phyloP scores from a whole-genome alignment of 306 rosid species.

The Fragaria vesca region DNA sequence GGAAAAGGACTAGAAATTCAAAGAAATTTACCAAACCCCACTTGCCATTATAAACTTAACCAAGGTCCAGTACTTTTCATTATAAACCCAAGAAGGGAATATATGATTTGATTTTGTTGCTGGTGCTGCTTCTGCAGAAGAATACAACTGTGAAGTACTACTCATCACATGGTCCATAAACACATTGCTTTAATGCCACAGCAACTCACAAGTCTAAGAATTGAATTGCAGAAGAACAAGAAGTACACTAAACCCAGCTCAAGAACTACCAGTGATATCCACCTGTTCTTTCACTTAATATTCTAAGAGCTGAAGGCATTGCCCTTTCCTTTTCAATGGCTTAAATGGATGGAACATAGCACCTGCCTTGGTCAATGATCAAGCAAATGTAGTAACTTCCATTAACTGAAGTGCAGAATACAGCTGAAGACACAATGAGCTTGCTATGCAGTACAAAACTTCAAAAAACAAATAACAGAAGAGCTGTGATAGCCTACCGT shows the following conservation, averaged over 20 bases:
- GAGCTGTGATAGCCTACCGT: neutral
- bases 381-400: neutral
- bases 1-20: constrained; percentile 7
- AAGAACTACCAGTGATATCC: neutral
- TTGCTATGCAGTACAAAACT: neutral
- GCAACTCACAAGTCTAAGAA: neutral
- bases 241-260: neutral
- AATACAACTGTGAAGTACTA: neutral
- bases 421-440: neutral
- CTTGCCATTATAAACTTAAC: constrained; percentile 2
- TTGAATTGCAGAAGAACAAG: neutral
- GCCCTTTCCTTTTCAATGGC: neutral
- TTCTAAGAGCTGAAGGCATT: neutral
- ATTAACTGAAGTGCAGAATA: neutral
- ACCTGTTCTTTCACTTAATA: neutral
- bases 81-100: neutral
- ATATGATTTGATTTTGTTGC: constrained; percentile 16
- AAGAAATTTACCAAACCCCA: neutral
- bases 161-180: constrained; percentile 5
- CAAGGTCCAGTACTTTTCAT: constrained; percentile 10
- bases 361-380: neutral
- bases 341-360: neutral
- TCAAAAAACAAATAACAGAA: neutral
- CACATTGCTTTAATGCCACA: neutral
- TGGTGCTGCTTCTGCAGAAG: constrained; percentile 13